These are phyloP conservation scores for Trametes cingulata DNA, from an alignment of 768 basidiomycete species.

Conservation along the genomic window DNA sequence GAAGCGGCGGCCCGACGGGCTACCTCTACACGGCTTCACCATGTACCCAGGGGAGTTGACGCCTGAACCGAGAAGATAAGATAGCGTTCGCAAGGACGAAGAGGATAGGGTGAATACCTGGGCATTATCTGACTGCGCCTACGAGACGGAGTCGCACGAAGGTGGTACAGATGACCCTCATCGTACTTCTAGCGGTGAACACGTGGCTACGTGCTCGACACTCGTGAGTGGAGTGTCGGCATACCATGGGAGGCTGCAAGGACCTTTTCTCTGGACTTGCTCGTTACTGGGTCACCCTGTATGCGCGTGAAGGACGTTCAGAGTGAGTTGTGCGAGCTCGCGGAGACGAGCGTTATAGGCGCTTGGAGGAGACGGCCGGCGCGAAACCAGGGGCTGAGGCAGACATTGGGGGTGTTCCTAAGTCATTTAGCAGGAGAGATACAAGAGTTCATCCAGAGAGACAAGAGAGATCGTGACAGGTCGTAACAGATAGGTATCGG, in stretches of 20 bases:
- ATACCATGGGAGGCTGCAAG: not conserved
- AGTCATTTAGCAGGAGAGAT: not conserved
- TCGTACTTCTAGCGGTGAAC: not conserved
- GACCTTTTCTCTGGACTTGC: too few relatives aligned
- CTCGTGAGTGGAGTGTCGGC: not conserved
- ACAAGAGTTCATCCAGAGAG: slow-evolving; percentile 1
- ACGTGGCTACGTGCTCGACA: not conserved
- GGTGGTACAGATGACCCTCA: slow-evolving; percentile 1
- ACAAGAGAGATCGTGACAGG: slow-evolving; percentile 16
- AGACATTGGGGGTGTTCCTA: not conserved
- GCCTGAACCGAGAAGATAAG: slow-evolving; percentile 2
- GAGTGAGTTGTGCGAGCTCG: too few relatives aligned
- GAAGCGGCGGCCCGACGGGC: slow-evolving; percentile 4
- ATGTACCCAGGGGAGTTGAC: not conserved
- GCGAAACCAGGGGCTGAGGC: too few relatives aligned
- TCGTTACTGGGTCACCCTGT: too few relatives aligned
- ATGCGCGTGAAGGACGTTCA: too few relatives aligned
- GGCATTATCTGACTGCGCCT: not conserved
- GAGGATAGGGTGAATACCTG: not conserved
- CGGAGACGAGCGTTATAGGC: too few relatives aligned
- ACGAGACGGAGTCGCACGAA: not conserved
- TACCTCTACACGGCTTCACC: not conserved
- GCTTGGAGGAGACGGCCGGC: too few relatives aligned
- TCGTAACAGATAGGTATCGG: slow-evolving; percentile 16
- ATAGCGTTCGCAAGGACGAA: not conserved